These are phyloP conservation scores for Collybia nuda DNA, from an alignment of 768 basidiomycete genomes.

Conservation along the genomic window DNA sequence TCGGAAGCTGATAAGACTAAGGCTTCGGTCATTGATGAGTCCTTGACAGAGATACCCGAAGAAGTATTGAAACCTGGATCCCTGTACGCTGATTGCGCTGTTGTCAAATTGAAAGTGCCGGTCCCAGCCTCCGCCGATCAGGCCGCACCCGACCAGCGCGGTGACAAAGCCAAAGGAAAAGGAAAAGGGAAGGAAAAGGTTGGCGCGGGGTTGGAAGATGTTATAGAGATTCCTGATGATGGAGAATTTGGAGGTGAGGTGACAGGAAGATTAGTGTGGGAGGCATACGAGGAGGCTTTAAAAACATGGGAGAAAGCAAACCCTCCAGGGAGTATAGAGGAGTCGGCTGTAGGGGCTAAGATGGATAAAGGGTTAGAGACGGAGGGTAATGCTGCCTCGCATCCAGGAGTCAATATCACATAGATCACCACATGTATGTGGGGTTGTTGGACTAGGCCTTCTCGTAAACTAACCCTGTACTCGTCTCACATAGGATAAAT, in stretches of 20 bases:
- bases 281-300: constrained; percentile 65
- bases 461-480: no score
- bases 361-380: no score
- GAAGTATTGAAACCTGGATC: constrained; percentile 79
- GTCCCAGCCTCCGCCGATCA: constrained; percentile 9
- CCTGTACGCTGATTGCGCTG: constrained; percentile 74
- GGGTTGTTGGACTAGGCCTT: no score
- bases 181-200: constrained; percentile 26
- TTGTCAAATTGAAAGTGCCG: constrained; percentile 48
- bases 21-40: constrained; percentile 11
- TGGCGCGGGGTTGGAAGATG: constrained; percentile 25
- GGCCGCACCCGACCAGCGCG: constrained; percentile 18
- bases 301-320: constrained; percentile 63
- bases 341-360: no score
- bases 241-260: constrained; percentile 71
- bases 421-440: no score
- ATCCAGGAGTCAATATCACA: no score
- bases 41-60: constrained; percentile 32
- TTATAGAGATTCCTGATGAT: constrained; percentile 51
- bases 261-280: constrained; percentile 73
- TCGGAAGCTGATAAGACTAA: constrained; percentile 3
- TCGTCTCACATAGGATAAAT: no score
- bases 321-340: constrained; percentile 12
- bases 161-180: constrained; percentile 18
- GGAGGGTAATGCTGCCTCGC: no score